Evolutionary conservation across 129 eudicot species (phyloP).

Genomic region (Kitagawia praeruptora): DNA sequence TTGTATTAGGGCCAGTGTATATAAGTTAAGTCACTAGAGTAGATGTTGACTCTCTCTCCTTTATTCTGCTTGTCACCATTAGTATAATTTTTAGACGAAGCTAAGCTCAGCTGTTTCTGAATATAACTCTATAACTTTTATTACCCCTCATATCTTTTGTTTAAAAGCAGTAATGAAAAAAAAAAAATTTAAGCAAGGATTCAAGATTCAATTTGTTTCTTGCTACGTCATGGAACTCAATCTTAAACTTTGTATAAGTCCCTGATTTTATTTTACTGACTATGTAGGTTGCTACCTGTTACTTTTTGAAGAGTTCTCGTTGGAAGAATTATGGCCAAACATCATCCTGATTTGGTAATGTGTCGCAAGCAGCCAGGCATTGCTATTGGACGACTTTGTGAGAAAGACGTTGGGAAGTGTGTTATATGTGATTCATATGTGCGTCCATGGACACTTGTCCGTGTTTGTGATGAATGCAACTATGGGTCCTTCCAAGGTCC

Average conservation of each 20-base stretch:
- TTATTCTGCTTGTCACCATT: neutral
- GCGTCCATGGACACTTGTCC: conserved; percentile 81
- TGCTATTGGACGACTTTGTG: conserved; percentile 75
- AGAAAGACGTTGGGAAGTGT: conserved; percentile 73
- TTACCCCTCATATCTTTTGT: no score
- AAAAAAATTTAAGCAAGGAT: neutral
- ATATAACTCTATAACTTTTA: neutral
- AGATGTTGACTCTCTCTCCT: neutral
- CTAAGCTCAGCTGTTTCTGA: neutral
- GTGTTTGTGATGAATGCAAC: conserved; percentile 81
- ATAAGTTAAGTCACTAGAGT: neutral
- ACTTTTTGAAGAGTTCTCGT: neutral
- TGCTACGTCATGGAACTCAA: neutral
- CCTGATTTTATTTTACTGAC: neutral
- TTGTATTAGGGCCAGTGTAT: neutral
- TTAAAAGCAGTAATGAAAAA: neutral
- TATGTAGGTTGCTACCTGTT: conserved; percentile 15
- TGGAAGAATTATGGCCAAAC: conserved; percentile 58
- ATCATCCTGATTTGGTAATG: conserved; percentile 84
- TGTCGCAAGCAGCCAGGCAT: conserved; percentile 82
- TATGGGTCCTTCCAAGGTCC: conserved; percentile 81
- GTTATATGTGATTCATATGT: conserved; percentile 72
- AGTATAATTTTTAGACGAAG: neutral
- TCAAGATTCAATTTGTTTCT: neutral
- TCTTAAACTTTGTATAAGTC: neutral